phyloP scores from a whole-genome alignment of 108 stramenopile species.

The Cyclotella sp. region DNA sequence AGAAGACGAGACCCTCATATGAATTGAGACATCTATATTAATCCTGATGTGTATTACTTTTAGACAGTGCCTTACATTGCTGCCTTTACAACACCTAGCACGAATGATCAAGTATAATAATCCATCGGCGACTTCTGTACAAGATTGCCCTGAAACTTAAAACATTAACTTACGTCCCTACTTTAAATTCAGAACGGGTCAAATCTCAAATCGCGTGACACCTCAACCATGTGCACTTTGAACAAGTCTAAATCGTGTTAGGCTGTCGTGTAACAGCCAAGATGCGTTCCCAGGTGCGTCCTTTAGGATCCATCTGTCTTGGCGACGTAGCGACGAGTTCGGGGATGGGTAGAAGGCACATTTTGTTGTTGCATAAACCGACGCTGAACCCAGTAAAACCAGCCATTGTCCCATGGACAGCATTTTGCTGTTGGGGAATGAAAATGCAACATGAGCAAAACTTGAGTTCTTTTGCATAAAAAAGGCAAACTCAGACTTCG shows the following conservation, averaged over 20 bases:
- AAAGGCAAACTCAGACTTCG: not conserved
- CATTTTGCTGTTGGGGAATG: constrained; percentile 77
- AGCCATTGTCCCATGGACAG: constrained; percentile 99
- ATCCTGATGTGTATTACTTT: too few relatives aligned
- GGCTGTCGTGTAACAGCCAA: constrained; percentile 94
- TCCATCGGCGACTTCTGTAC: too few relatives aligned
- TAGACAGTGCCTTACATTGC: too few relatives aligned
- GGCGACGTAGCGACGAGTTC: constrained; percentile 93
- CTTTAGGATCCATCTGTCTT: constrained; percentile 89
- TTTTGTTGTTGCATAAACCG: constrained; percentile 95
- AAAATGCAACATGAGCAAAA: not conserved
- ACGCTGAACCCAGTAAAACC: constrained; percentile 97
- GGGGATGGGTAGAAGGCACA: constrained; percentile 95
- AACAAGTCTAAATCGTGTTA: constrained; percentile 58
- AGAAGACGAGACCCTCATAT: too few relatives aligned
- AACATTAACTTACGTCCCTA: not conserved
- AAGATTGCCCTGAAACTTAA: too few relatives aligned
- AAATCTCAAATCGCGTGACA: not conserved
- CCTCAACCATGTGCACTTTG: not conserved
- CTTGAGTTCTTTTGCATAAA: not conserved
- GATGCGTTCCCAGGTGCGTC: constrained; percentile 97
- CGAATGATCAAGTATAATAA: too few relatives aligned
- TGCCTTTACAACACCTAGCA: not conserved
- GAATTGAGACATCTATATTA: too few relatives aligned
- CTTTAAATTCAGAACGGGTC: not conserved